phyloP scores from a whole-genome alignment of 1,139 yeast genomes.

The Yamadazyma sp. region DNA sequence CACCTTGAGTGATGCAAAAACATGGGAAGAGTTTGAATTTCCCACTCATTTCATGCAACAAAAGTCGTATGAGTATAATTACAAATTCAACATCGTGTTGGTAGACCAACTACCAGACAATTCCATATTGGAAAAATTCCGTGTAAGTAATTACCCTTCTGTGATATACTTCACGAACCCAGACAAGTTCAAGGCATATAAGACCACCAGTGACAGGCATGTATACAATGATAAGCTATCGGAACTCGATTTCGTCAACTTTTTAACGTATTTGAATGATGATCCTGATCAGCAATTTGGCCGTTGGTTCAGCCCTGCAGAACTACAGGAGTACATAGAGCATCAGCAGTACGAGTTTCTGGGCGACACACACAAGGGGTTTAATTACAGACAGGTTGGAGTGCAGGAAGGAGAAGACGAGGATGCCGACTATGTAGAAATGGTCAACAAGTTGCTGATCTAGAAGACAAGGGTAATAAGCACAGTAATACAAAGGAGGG shows the following conservation, averaged over 20 bases:
- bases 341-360: constrained; percentile 14
- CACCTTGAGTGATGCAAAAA: constrained; percentile 22
- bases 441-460: constrained; percentile 21
- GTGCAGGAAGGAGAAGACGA: constrained; percentile 11
- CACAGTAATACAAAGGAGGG: too few species aligned
- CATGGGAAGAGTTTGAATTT: constrained; percentile 32
- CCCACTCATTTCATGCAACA: constrained; percentile 39
- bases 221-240: constrained; percentile 20
- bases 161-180: constrained; percentile 25
- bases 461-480: constrained; percentile 10
- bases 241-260: constrained; percentile 20
- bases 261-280: constrained; percentile 19
- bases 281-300: constrained; percentile 17
- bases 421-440: constrained; percentile 22
- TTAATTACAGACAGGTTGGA: constrained; percentile 18
- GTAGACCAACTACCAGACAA: constrained; percentile 20
- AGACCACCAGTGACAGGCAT: constrained; percentile 28
- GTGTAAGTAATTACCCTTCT: constrained; percentile 37
- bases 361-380: constrained; percentile 18
- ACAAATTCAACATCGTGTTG: constrained; percentile 27
- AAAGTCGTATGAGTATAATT: constrained; percentile 20
- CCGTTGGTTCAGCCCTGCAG: constrained; percentile 20
- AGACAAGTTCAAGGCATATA: constrained; percentile 23
- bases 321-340: constrained; percentile 11
- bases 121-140: constrained; percentile 23